Conservation (phyloP, 768 basidiomycete species). For the Xerocomellus amylosporus region DNA sequence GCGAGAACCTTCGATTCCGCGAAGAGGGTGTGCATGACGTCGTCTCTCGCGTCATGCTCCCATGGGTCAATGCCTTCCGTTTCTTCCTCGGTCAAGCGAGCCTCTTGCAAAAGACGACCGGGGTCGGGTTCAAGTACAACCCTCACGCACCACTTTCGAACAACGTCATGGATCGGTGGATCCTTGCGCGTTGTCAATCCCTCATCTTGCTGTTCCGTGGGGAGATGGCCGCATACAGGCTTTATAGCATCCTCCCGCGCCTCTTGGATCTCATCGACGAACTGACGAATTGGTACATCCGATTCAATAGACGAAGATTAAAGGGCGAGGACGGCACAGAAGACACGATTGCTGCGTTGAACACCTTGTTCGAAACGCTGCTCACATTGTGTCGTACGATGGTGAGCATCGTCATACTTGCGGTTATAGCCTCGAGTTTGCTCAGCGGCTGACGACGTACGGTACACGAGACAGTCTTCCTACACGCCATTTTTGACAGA, state of each 20-base stretch:
- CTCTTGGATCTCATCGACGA: slow-evolving; percentile 91
- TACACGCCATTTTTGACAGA: slow-evolving; percentile 99
- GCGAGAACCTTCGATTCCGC: slow-evolving; percentile 95
- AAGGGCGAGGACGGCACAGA: slow-evolving; percentile 93
- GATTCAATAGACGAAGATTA: slow-evolving; percentile 92
- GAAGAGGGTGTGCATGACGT: slow-evolving; percentile 98
- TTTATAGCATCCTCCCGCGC: slow-evolving; percentile 97
- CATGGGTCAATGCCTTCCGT: slow-evolving; percentile 98
- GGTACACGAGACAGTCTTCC: slow-evolving; percentile 61
- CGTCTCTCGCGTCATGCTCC: slow-evolving; percentile 91
- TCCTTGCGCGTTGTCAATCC: slow-evolving; percentile 96
- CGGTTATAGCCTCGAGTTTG: neutral
- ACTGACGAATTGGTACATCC: slow-evolving; percentile 99
- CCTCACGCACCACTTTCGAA: slow-evolving; percentile 76
- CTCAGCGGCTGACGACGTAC: neutral
- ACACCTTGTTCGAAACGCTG: slow-evolving; percentile 93
- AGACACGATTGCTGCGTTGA: slow-evolving; percentile 84
- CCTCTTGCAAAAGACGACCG: slow-evolving; percentile 76
- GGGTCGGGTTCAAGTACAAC: slow-evolving; percentile 80
- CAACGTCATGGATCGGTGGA: slow-evolving; percentile 99
- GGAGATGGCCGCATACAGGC: slow-evolving; percentile 96
- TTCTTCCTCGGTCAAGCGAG: slow-evolving; percentile 97
- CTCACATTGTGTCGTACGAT: slow-evolving; percentile 94
- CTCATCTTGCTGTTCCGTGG: slow-evolving; percentile 86
- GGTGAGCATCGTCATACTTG: slow-evolving; percentile 46